Conservation (phyloP, 225 moss, liverwort and hornwort species). For the Pseudisothecium myosuroides region DNA sequence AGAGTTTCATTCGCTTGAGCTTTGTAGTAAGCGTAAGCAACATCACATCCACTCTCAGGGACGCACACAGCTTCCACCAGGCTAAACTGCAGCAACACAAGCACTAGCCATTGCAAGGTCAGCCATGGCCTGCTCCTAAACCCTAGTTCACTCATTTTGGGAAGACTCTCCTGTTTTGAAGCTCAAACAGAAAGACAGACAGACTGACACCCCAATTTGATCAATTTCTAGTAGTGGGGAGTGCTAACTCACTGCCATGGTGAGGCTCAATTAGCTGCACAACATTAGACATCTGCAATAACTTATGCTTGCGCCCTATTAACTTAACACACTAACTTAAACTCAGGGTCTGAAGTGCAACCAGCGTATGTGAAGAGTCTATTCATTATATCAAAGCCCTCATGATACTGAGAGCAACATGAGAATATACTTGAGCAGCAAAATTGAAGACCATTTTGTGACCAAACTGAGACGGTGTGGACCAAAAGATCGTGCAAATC, state of each 20-base stretch:
- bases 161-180: neutral
- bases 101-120: neutral
- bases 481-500: neutral
- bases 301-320: neutral
- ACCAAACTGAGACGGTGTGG: neutral
- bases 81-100: neutral
- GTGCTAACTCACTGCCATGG: neutral
- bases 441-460: neutral
- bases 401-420: neutral
- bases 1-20: constrained; percentile 13
- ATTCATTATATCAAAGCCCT: too few species aligned
- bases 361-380: neutral
- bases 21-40: constrained; percentile 27
- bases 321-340: neutral
- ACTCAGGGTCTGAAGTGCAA: neutral
- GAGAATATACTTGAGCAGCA: neutral
- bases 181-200: neutral
- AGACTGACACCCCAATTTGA: neutral
- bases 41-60: constrained; percentile 9
- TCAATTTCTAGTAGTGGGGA: neutral
- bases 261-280: neutral
- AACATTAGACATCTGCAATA: neutral
- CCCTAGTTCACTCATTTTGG: neutral
- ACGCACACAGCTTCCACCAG: neutral
- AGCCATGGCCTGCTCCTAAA: neutral